Evolutionary conservation across 139 green algal species (phyloP).

Genomic region (Mesotaenium endlicherianum): DNA sequence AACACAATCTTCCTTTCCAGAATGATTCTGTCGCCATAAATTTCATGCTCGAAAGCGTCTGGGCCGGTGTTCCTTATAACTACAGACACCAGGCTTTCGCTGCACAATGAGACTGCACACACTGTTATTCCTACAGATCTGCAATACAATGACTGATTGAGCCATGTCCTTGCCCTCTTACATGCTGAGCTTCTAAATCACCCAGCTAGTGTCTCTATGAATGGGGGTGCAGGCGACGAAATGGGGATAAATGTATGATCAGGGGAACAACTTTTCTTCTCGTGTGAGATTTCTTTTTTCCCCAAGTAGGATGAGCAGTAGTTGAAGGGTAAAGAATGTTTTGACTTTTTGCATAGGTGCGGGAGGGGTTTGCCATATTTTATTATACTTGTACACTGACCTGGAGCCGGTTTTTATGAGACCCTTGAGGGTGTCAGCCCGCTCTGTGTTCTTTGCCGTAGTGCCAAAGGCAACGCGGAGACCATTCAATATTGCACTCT

Average conservation of each 20-base stretch:
- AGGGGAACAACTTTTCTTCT: too few relatives aligned
- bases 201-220: too few relatives aligned
- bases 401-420: conserved; percentile 38
- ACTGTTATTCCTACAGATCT: not conserved
- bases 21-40: conserved; percentile 50
- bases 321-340: too few relatives aligned
- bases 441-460: conserved; percentile 36
- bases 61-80: conserved; percentile 45
- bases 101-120: not conserved
- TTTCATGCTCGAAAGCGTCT: conserved; percentile 55
- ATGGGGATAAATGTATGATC: too few relatives aligned
- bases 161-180: too few relatives aligned
- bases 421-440: conserved; percentile 34
- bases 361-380: not conserved
- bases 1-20: conserved; percentile 36
- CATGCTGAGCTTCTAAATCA: too few relatives aligned
- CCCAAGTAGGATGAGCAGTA: too few relatives aligned
- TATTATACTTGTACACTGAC: conserved; percentile 8
- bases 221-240: too few relatives aligned
- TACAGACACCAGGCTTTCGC: conserved; percentile 34
- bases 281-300: too few relatives aligned
- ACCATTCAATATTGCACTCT: conserved; percentile 56
- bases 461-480: conserved; percentile 49
- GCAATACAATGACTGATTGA: too few relatives aligned
- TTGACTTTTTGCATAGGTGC: not conserved